Evolutionary conservation across 306 rosid species (phyloP).

Genomic region (Cucurbita maxima): DNA sequence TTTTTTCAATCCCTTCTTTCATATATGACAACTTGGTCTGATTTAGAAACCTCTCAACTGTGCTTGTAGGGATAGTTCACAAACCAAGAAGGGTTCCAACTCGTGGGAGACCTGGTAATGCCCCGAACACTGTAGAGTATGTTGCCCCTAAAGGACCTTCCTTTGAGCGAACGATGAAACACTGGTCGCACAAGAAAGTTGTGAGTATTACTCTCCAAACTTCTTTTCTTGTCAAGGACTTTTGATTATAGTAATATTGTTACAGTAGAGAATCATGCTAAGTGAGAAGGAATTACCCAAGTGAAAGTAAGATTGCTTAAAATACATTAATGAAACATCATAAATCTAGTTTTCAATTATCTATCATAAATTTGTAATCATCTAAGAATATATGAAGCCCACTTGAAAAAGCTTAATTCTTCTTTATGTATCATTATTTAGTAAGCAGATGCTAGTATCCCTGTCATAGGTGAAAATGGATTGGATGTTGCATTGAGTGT

Average conservation of each 20-base stretch:
- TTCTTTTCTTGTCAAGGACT: neutral
- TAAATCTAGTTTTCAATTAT: no score
- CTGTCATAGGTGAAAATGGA: neutral
- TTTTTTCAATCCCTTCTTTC: neutral
- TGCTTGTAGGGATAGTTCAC: neutral
- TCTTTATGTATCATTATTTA: neutral
- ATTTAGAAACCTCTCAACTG: neutral
- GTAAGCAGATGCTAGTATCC: neutral
- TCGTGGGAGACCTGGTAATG: neutral
- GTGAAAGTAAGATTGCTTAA: no score
- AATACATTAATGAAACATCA: no score
- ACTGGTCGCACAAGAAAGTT: neutral
- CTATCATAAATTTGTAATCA: no score
- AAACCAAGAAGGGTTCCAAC: neutral
- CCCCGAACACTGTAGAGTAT: neutral
- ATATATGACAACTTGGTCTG: neutral
- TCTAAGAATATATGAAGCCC: no score
- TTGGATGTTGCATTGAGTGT: neutral
- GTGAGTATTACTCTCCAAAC: slow-evolving; percentile 2
- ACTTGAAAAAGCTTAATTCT: no score
- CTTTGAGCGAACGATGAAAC: slow-evolving; percentile 1
- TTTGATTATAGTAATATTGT: neutral
- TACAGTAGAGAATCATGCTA: neutral
- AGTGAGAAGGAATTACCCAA: no score
- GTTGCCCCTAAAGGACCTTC: neutral